Evolutionary conservation across 2,329 filamentous ascomycete species (phyloP).

Genomic region (Ilyonectria destructans): DNA sequence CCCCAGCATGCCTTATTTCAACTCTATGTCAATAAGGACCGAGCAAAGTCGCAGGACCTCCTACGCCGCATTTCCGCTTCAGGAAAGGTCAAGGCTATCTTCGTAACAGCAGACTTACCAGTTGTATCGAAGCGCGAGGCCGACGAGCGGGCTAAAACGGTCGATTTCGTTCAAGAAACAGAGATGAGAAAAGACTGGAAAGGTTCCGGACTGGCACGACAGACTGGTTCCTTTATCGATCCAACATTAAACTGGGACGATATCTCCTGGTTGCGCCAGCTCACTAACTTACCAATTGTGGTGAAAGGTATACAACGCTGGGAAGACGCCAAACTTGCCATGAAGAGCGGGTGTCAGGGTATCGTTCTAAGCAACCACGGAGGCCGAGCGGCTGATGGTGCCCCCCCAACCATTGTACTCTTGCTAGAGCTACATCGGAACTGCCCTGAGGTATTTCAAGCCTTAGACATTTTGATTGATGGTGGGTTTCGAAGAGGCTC

Average conservation of each 20-base stretch:
- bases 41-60: conserved; percentile 23
- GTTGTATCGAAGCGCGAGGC: conserved; percentile 35
- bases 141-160: conserved; percentile 22
- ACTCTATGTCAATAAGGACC: conserved; percentile 37
- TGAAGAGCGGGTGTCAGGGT: conserved; percentile 74
- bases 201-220: conserved; percentile 68
- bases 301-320: conserved; percentile 81
- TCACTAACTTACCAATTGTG: conserved; percentile 69
- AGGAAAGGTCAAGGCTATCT: conserved; percentile 29
- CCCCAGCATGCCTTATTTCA: conserved; percentile 28
- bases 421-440: conserved; percentile 76
- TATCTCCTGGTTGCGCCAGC: conserved; percentile 72
- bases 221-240: conserved; percentile 72
- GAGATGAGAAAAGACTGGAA: conserved; percentile 66
- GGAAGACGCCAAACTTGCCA: conserved; percentile 74
- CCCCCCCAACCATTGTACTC: conserved; percentile 70
- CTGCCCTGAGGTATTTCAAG: conserved; percentile 73
- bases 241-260: conserved; percentile 76
- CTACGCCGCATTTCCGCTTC: conserved; percentile 7
- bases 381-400: conserved; percentile 69
- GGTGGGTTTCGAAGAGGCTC: conserved; percentile 77
- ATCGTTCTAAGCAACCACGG: conserved; percentile 83
- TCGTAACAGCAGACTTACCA: conserved; percentile 32
- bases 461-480: conserved; percentile 76
- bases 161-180: background rate